A percentile compares a stretch with the other conserved stretches of the same genome.
phyloP scores from a whole-genome alignment of 2,329 filamentous ascomycete genomes.

The Kalaharituber pfeilii region DNA sequence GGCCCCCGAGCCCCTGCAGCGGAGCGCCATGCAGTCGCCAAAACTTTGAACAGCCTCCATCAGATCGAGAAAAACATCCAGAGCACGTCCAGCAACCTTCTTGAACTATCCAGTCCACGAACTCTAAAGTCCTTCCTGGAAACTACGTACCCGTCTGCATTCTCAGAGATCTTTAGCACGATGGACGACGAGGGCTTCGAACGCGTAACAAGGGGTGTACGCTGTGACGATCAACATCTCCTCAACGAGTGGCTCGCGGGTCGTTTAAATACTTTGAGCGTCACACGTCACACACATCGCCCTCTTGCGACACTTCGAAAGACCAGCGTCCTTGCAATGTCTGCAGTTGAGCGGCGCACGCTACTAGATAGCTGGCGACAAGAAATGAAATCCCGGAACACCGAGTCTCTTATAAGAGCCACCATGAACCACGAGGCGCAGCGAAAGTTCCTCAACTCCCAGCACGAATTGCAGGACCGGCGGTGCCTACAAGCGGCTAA shows the following conservation, averaged over 20 bases:
- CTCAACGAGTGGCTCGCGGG: background rate
- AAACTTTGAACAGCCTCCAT: background rate
- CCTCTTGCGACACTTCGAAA: no score
- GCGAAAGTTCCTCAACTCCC: no score
- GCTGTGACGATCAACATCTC: background rate
- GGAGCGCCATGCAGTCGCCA: background rate
- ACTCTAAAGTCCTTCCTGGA: background rate
- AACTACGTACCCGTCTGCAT: background rate
- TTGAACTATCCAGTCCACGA: background rate
- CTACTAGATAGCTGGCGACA: conserved; percentile 31
- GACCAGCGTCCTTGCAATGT: no score
- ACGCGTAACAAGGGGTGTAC: background rate
- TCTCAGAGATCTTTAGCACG: background rate
- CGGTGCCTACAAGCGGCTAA: no score
- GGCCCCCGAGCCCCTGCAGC: no score
- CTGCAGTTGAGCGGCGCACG: conserved; percentile 25
- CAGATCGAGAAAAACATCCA: background rate
- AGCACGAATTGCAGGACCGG: no score
- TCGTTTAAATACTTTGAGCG: background rate
- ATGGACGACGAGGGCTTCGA: background rate
- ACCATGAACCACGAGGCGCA: conserved; percentile 31
- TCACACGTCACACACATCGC: background rate
- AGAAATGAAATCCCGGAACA: conserved; percentile 35
- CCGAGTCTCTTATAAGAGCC: conserved; percentile 28
- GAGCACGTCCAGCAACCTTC: background rate